These are phyloP conservation scores for Pleurotus djamor DNA, from an alignment of 768 basidiomycete genomes.

Conservation along the genomic window DNA sequence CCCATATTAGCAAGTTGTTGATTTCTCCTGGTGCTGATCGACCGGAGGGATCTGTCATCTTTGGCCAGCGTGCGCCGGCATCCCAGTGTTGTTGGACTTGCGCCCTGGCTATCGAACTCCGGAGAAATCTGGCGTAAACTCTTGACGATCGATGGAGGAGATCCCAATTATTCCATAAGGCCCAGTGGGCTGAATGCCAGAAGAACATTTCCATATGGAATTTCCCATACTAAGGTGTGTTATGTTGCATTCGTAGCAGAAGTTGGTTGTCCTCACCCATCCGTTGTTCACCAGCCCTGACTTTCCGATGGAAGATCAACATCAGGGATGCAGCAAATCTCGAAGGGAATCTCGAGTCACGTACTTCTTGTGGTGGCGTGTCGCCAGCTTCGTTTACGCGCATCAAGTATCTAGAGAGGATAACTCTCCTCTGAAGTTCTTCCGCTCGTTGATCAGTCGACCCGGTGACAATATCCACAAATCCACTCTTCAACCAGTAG, in stretches of 20 bases:
- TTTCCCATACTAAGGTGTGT: conserved; percentile 36
- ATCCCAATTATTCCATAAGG: conserved; percentile 60
- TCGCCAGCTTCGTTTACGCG: conserved; percentile 58
- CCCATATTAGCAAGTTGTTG: conserved; percentile 63
- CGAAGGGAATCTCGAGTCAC: conserved; percentile 9
- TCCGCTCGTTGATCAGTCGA: conserved; percentile 48
- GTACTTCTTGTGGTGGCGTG: conserved; percentile 55
- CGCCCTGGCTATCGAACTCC: conserved; percentile 41
- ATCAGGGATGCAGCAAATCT: neutral
- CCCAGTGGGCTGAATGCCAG: conserved; percentile 61
- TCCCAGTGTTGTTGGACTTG: conserved; percentile 51
- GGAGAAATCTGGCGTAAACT: conserved; percentile 47
- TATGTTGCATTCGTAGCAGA: neutral
- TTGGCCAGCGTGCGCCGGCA: conserved; percentile 59
- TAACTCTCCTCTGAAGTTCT: conserved; percentile 55
- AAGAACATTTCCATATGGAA: conserved; percentile 59
- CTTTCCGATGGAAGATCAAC: conserved; percentile 19
- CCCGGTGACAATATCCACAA: conserved; percentile 49
- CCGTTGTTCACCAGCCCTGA: conserved; percentile 55
- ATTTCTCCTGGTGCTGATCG: conserved; percentile 58
- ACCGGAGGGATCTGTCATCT: conserved; percentile 62
- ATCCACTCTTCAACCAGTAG: conserved; percentile 48
- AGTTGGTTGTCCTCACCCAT: conserved; percentile 36
- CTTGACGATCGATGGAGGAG: conserved; percentile 41
- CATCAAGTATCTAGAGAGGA: conserved; percentile 55